Conservation (phyloP, 257 asterid species). For the Nicotiana undulata region DNA sequence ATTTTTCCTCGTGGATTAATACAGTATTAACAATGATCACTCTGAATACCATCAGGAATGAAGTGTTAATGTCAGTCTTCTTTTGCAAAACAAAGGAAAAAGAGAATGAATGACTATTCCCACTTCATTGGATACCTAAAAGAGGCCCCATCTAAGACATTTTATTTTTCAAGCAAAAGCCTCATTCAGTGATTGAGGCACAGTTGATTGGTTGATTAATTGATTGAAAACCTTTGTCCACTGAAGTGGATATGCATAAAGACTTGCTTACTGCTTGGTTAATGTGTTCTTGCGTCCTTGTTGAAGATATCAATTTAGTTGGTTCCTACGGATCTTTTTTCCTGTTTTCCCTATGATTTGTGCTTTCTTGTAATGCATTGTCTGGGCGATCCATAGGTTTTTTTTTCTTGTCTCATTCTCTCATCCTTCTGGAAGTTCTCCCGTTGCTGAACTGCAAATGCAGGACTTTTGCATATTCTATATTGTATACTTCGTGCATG, state of each 20-base stretch:
- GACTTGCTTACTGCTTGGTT: neutral
- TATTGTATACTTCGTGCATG: neutral
- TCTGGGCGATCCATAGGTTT: neutral
- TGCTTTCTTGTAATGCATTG: neutral
- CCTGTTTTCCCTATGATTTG: neutral
- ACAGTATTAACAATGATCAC: neutral
- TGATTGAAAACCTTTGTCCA: neutral
- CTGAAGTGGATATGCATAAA: neutral
- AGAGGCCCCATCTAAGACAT: neutral
- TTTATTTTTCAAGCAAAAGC: neutral
- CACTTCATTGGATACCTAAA: neutral
- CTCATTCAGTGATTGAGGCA: neutral
- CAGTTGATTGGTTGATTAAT: neutral
- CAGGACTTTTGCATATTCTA: neutral
- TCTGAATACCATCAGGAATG: neutral
- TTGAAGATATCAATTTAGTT: neutral
- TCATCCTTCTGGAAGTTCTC: neutral
- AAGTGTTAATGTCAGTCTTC: neutral
- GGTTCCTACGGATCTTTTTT: neutral
- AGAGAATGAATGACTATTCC: neutral
- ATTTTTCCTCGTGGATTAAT: neutral
- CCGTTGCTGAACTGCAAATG: neutral
- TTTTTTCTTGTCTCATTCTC: neutral
- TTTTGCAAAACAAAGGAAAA: neutral
- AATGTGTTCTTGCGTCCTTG: neutral